Conservation (phyloP, 805 yeast genomes). For the Schwanniomyces yamadae region DNA sequence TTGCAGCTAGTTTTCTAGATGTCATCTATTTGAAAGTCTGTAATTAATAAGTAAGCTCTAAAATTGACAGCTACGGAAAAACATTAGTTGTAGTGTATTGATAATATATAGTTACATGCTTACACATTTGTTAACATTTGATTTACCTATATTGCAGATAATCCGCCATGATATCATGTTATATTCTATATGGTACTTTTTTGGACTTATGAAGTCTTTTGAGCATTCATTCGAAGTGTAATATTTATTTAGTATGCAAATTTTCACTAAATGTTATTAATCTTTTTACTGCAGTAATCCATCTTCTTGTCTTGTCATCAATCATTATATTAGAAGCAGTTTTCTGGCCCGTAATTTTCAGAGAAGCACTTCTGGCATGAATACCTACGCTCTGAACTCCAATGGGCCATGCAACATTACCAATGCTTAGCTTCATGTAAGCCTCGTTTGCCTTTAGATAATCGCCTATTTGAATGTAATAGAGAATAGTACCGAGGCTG, state of each 20-base stretch:
- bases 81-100: no score
- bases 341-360: constrained; percentile 51
- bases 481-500: constrained; percentile 58
- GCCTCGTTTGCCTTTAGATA: constrained; percentile 59
- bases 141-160: no score
- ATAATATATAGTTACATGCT: no score
- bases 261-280: constrained; percentile 56
- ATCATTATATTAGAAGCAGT: constrained; percentile 70
- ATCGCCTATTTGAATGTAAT: constrained; percentile 56
- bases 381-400: constrained; percentile 80
- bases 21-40: no score
- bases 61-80: no score
- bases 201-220: no score
- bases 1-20: no score
- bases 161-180: no score
- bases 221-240: constrained; percentile 1
- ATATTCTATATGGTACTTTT: no score
- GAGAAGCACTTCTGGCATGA: constrained; percentile 68
- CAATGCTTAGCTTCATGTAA: constrained; percentile 75
- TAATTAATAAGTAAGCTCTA: no score
- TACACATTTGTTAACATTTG: no score
- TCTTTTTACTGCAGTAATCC: constrained; percentile 77
- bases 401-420: constrained; percentile 91
- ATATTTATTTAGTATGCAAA: constrained; percentile 6
- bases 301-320: constrained; percentile 68